Percentiles rank a stretch among this genome's conserved stretches.
phyloP scores from a whole-genome alignment of 2,329 filamentous ascomycete genomes.

The Ophiosphaerella narmari region DNA sequence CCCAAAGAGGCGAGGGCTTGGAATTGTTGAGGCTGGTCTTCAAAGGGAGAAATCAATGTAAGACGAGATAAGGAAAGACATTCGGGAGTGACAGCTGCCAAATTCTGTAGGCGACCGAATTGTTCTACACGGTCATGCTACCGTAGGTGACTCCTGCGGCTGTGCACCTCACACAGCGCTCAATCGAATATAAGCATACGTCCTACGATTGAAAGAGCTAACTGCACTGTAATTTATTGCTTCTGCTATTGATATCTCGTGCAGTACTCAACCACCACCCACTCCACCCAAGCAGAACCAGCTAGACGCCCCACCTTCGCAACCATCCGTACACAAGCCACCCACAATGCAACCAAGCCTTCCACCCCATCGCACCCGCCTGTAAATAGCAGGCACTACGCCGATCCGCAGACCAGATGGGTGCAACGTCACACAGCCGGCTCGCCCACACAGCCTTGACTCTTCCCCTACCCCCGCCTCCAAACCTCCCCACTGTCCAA shows the following conservation, averaged over 20 bases:
- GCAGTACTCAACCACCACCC: background rate
- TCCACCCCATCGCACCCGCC: constrained; percentile 7
- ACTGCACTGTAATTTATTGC: background rate
- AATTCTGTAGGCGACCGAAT: constrained; percentile 17
- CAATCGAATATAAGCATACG: constrained; percentile 9
- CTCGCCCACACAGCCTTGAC: constrained; percentile 10
- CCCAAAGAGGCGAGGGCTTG: constrained; percentile 11
- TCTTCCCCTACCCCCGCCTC: background rate
- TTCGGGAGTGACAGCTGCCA: constrained; percentile 25
- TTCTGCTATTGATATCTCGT: no score
- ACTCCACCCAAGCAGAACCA: no score
- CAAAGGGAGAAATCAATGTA: constrained; percentile 2
- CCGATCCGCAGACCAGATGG: constrained; percentile 20
- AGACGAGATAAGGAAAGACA: constrained; percentile 17
- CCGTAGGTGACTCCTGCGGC: constrained; percentile 15
- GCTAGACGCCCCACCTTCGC: no score
- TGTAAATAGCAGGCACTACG: constrained; percentile 15
- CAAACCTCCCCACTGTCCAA: constrained; percentile 1
- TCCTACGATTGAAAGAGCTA: background rate
- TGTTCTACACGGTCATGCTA: constrained; percentile 21
- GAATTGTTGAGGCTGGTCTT: constrained; percentile 4
- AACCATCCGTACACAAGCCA: background rate
- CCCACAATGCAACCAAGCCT: background rate
- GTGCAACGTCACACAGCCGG: constrained; percentile 27
- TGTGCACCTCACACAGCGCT: constrained; percentile 19